Evolutionary conservation across 2,329 filamentous ascomycete species (phyloP).

Genomic region (Conoideocrella luteorostrata): DNA sequence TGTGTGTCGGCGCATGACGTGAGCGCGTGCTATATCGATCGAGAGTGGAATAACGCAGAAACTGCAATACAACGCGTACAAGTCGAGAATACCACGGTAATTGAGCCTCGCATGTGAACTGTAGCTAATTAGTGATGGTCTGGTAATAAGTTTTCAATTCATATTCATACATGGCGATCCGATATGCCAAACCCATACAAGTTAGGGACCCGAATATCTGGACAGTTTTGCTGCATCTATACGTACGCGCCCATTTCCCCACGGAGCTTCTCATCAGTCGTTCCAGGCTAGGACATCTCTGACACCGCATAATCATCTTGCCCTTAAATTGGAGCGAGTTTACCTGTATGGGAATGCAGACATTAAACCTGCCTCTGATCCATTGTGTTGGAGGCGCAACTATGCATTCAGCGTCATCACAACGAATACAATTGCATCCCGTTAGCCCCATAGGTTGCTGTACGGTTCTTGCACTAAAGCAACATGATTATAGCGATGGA

Average conservation of each 20-base stretch:
- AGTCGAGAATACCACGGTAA: conserved; percentile 9
- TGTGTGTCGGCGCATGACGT: background rate
- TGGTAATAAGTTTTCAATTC: no score
- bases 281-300: conserved; percentile 30
- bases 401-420: no score
- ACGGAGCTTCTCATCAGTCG: conserved; percentile 35
- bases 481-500: no score
- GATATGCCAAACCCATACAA: conserved; percentile 17
- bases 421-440: no score
- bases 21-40: no score
- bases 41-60: no score
- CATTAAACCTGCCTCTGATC: conserved; percentile 28
- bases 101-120: conserved; percentile 12
- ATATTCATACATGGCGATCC: conserved; percentile 11
- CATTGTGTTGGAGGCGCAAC: no score
- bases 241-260: conserved; percentile 18
- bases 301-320: conserved; percentile 23
- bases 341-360: conserved; percentile 26
- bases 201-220: conserved; percentile 17
- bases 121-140: conserved; percentile 1
- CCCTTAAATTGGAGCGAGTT: conserved; percentile 11
- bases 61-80: conserved; percentile 1
- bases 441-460: no score
- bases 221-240: conserved; percentile 20
- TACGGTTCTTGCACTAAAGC: no score